Percentiles rank a stretch among this genome's conserved stretches.
phyloP scores from a whole-genome alignment of 805 yeast genomes.

The Monosporozyma servazzii region DNA sequence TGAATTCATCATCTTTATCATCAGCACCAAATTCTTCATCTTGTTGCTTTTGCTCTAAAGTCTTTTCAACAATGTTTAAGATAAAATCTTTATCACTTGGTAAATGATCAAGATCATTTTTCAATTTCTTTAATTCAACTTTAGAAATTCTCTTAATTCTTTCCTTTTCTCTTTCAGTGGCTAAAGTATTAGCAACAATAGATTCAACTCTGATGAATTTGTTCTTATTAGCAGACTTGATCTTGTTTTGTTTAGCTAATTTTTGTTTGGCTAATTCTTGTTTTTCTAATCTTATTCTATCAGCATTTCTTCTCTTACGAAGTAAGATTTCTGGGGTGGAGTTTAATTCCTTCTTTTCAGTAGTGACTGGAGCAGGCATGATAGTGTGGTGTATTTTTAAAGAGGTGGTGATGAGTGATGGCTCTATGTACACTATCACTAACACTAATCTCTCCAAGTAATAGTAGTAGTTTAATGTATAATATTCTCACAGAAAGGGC shows the following conservation, averaged over 20 bases:
- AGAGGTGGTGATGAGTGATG: too few species aligned
- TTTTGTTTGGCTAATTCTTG: constrained; percentile 54
- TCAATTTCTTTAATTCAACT: constrained; percentile 35
- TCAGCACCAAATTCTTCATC: constrained; percentile 9
- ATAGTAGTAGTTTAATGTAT: too few species aligned
- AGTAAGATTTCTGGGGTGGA: constrained; percentile 70
- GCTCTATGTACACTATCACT: too few species aligned
- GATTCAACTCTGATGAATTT: constrained; percentile 69
- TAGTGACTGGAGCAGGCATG: constrained; percentile 1
- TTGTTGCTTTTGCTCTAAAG: constrained; percentile 6
- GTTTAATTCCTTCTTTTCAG: constrained; percentile 19
- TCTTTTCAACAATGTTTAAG: constrained; percentile 25
- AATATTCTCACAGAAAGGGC: too few species aligned
- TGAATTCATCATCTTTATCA: constrained; percentile 20
- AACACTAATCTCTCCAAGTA: too few species aligned
- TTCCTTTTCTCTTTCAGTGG: constrained; percentile 57
- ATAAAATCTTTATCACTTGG: constrained; percentile 30
- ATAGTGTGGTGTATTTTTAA: neutral
- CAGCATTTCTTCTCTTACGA: constrained; percentile 72
- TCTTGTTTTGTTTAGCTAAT: constrained; percentile 37
- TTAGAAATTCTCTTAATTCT: constrained; percentile 57
- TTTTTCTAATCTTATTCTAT: constrained; percentile 60
- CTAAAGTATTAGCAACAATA: constrained; percentile 54
- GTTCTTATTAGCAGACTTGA: constrained; percentile 35
- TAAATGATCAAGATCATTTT: constrained; percentile 18